phyloP scores from a whole-genome alignment of 2,329 filamentous ascomycete species.

The Penicillium sp. region DNA sequence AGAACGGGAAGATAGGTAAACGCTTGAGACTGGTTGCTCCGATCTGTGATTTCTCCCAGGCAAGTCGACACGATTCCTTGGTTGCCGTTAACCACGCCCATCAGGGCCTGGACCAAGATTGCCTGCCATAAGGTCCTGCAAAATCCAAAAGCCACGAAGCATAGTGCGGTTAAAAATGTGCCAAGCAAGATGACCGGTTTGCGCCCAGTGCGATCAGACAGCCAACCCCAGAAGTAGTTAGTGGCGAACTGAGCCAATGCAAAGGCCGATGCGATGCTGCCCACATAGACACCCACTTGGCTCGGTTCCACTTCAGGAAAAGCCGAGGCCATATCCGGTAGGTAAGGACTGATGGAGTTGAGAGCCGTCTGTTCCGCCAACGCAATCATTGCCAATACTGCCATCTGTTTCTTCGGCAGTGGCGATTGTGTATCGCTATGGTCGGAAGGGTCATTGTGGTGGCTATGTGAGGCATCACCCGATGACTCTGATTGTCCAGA shows the following conservation, averaged over 20 bases:
- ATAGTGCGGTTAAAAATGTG: constrained; percentile 72
- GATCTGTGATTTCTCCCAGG: constrained; percentile 88
- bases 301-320: constrained; percentile 71
- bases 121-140: constrained; percentile 78
- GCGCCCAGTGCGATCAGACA: constrained; percentile 71
- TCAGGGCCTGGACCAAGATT: constrained; percentile 74
- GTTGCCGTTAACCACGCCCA: constrained; percentile 93
- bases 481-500: constrained; percentile 41
- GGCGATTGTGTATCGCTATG: constrained; percentile 52
- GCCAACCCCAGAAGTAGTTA: constrained; percentile 84
- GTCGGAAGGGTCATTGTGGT: constrained; percentile 24
- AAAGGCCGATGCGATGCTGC: constrained; percentile 82
- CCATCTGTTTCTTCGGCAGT: constrained; percentile 74
- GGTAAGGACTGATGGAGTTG: constrained; percentile 92
- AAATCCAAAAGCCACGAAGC: constrained; percentile 83
- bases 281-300: constrained; percentile 80
- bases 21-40: constrained; percentile 85
- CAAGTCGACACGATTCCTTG: constrained; percentile 91
- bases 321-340: constrained; percentile 81
- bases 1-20: constrained; percentile 94
- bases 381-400: constrained; percentile 78
- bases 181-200: constrained; percentile 79
- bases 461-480: constrained; percentile 26
- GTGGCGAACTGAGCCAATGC: constrained; percentile 87
- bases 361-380: constrained; percentile 92